Evolutionary conservation across 257 asterid species (phyloP), one percentile per base, ranked within the genome.

Genomic region (Solanum etuberosum): DNA sequence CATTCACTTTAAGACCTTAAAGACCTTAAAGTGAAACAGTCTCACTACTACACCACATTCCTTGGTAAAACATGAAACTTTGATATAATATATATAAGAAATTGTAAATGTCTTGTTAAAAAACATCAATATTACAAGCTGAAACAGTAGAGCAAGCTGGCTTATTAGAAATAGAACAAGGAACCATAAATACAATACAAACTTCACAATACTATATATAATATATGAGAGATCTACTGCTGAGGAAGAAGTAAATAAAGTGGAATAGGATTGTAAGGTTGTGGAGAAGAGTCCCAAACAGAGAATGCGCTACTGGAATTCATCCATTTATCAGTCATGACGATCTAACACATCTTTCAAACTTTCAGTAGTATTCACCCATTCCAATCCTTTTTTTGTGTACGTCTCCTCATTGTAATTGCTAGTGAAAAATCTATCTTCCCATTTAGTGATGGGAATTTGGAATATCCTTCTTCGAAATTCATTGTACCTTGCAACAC

Each of bases 281-380:
- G 57, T 0, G 93, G 93, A 20, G 91, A 70, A 1, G 98, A 89
- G 42, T 93, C 96, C 98, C 98, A 94, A 0, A 94, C 95, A 0
- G 95, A 87, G 70, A 94, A 94, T 6, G 98, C 96, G 29, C 98
- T 93, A 65, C 13, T 86, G 0, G 95, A 92, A 67, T 92, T 94
- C 87, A 94, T 91, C 98, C 98, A 94, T 48, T 89, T 92, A 34
- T 42, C 21, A 13, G 93, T 91, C 92, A 65, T 94, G 96, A 1
- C 95, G 91, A 42, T 92, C 88, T 83, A 94, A 20, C 37, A 93
- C 98, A 34, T 93, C 91, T 81, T 92, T 93, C 57, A 93, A 48
- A 77, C 90, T 92, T 14, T 94, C 96, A 0, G 95, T 93, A 5
- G 91, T 92, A 85, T 92, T 93, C 65, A 94, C 96, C 98, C 96